Evolutionary conservation across 2,329 filamentous ascomycete genomes (phyloP), one percentile per base, ranked within the genome.

Genomic region (Cladophialophora carrionii): DNA sequence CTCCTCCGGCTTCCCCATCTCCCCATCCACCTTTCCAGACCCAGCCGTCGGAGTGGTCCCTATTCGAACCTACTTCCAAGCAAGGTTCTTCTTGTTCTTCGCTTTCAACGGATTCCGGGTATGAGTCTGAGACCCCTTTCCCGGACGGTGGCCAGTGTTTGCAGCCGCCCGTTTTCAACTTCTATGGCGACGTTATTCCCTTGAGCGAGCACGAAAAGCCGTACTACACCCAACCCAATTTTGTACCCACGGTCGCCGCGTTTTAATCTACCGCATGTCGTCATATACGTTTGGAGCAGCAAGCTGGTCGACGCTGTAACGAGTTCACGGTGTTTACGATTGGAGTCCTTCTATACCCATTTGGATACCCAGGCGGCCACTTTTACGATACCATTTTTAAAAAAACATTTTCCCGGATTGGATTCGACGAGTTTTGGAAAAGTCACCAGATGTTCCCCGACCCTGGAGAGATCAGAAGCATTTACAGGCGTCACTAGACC

Each of bases 1-100:
- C 74, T 10, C 72, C 75, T 10, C 75, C 76, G 24, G 72, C 77
- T 17, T 68, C 70, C 17, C 71, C 70, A 32, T 63, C 62, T 41
- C 69, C 70, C 12, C 57, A 52, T 17, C 58, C 61, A 26, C 65
- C 59, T 10, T 69, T 66, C 61, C 65, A 67, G 37, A 51, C 64
- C 46, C 68, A 69, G 56, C 64, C 64, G 7, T 71, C 71, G 48
- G 65, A 70, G 31, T 72, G 70, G 66, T 71, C 68, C 24, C 41
- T 71, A 37, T 70, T 71, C 51, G 64, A 66, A 51, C 66, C 70
- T 32, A 53, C 70, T 5, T 71, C 70, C 32, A 72, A 72, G 65
- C 69, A 71, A 58, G 55, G 56, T 57, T 72, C 71, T 24, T 68
- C 66, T 32, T 71, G 65, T 63, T 72, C 71, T 54, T 68, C 69